Conservation (phyloP, 331 rosid genomes). For the Quercus lobata region DNA sequence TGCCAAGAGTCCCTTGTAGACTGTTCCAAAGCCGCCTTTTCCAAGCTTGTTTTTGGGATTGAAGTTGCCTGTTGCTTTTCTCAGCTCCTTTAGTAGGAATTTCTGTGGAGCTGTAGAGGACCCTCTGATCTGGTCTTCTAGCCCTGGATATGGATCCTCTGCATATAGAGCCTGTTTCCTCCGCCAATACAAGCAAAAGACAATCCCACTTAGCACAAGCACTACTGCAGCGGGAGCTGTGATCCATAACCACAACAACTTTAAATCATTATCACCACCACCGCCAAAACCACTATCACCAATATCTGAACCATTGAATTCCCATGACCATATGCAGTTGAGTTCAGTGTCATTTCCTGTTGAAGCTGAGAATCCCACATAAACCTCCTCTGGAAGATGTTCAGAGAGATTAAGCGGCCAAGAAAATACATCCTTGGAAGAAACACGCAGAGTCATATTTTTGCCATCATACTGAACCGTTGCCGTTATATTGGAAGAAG, state of each 20-base stretch:
- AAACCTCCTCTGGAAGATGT: constrained; percentile 40
- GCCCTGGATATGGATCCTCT: constrained; percentile 23
- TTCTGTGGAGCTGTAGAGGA: constrained; percentile 57
- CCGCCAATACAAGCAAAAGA: constrained; percentile 12
- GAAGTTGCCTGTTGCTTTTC: constrained; percentile 52
- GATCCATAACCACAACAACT: constrained; percentile 45
- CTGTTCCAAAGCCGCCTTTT: no score
- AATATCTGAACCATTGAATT: constrained; percentile 18
- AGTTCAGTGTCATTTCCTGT: constrained; percentile 49
- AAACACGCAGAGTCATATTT: constrained; percentile 15
- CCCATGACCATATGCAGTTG: constrained; percentile 51
- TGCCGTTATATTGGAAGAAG: not conserved
- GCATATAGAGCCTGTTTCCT: not conserved
- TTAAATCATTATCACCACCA: not conserved
- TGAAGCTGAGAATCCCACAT: constrained; percentile 63
- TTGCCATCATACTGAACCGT: constrained; percentile 39
- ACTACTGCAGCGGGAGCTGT: constrained; percentile 2
- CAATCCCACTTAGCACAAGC: constrained; percentile 16
- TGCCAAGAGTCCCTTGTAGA: no score
- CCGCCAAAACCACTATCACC: not conserved
- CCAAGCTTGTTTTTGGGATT: constrained; percentile 20
- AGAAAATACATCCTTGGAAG: constrained; percentile 23
- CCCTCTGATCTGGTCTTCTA: constrained; percentile 53
- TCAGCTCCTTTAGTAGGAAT: constrained; percentile 39
- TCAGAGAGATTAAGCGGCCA: constrained; percentile 40